These are phyloP conservation scores for Backusella australiensis DNA, from an alignment of 192 early-diverging fungal genomes.

Conservation along the genomic window DNA sequence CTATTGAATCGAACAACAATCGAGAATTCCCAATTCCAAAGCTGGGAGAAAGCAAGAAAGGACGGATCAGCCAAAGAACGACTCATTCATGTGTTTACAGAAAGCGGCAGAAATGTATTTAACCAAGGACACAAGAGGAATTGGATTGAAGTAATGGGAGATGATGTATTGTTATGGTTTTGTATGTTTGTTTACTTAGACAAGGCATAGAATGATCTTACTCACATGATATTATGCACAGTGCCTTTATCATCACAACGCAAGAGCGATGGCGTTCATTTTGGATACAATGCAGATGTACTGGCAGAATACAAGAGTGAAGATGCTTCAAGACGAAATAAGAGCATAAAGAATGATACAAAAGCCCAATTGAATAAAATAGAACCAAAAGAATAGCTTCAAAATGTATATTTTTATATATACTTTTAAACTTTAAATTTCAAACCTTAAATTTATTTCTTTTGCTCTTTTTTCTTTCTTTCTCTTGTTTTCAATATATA, in stretches of 20 bases:
- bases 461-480: background rate
- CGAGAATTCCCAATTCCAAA: slow-evolving; percentile 17
- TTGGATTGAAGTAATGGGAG: slow-evolving; percentile 51
- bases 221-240: background rate
- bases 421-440: background rate
- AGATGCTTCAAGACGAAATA: background rate
- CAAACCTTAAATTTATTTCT: background rate
- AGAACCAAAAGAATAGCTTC: background rate
- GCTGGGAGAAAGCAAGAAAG: slow-evolving; percentile 6
- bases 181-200: slow-evolving; percentile 24
- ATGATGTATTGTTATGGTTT: slow-evolving; percentile 48
- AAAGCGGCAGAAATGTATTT: slow-evolving; percentile 40
- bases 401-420: background rate
- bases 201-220: background rate
- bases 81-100: slow-evolving; percentile 23
- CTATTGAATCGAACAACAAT: slow-evolving; percentile 22
- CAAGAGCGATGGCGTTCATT: slow-evolving; percentile 7
- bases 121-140: slow-evolving; percentile 42
- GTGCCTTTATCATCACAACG: slow-evolving; percentile 7
- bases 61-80: background rate
- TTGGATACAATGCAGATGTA: slow-evolving; percentile 4
- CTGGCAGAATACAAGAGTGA: background rate
- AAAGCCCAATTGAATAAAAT: background rate
- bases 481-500: background rate
- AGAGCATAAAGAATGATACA: background rate